These are phyloP conservation scores for Heterococcus sp. DNA, from an alignment of 108 stramenopile species.

Conservation along the genomic window DNA sequence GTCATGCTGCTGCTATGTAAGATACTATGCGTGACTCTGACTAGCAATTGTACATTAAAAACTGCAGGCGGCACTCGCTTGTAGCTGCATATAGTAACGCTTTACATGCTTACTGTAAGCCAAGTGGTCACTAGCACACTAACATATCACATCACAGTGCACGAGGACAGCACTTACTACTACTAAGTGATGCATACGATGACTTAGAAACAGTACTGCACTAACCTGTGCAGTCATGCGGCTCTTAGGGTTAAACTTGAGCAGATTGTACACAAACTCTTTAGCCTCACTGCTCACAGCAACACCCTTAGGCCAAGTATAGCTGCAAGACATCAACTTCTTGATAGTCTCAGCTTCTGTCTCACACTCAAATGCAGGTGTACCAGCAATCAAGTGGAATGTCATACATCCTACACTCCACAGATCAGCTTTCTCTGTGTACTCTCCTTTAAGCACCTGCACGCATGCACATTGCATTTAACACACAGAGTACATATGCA, in stretches of 20 bases:
- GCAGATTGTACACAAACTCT: constrained; percentile 26
- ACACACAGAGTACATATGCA: too few species aligned
- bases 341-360: constrained; percentile 31
- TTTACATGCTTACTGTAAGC: too few species aligned
- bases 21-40: too few species aligned
- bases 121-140: too few species aligned
- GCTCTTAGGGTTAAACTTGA: constrained; percentile 28
- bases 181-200: too few species aligned
- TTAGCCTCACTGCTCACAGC: constrained; percentile 30
- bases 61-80: too few species aligned
- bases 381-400: constrained; percentile 41
- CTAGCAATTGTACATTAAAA: too few species aligned
- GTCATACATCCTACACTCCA: constrained; percentile 46
- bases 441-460: constrained; percentile 1
- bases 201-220: too few species aligned
- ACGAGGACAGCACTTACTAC: too few species aligned
- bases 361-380: constrained; percentile 46
- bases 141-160: neutral
- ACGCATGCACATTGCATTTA: too few species aligned
- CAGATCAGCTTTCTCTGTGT: constrained; percentile 37
- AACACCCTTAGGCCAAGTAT: constrained; percentile 17
- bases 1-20: too few species aligned
- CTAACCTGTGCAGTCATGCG: constrained; percentile 22
- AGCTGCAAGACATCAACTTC: constrained; percentile 4
- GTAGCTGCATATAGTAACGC: too few species aligned